phyloP scores from a whole-genome alignment of 306 rosid genomes.

The Lathyrus oleraceus region DNA sequence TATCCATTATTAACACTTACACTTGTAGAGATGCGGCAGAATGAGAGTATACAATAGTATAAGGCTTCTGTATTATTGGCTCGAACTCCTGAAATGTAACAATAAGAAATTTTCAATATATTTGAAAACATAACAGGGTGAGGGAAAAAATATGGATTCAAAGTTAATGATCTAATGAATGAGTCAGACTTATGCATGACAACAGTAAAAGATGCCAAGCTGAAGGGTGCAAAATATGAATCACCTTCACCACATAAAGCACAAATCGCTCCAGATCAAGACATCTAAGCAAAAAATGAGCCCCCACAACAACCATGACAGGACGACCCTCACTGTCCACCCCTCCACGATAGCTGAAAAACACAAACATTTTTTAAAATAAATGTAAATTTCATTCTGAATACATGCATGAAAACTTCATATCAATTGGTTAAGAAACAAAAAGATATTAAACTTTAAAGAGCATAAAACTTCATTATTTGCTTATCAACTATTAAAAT shows the following conservation, averaged over 20 bases:
- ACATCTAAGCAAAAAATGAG: slow-evolving; percentile 92
- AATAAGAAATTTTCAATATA: slow-evolving; percentile 29
- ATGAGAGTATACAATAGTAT: slow-evolving; percentile 87
- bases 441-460: slow-evolving; percentile 16
- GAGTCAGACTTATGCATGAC: slow-evolving; percentile 14
- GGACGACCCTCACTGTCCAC: slow-evolving; percentile 97
- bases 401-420: slow-evolving; percentile 14
- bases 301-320: slow-evolving; percentile 96
- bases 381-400: slow-evolving; percentile 29
- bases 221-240: slow-evolving; percentile 35
- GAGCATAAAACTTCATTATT: slow-evolving; percentile 17
- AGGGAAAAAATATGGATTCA: background rate
- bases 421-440: slow-evolving; percentile 6
- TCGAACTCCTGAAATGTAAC: slow-evolving; percentile 82
- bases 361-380: slow-evolving; percentile 13
- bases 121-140: slow-evolving; percentile 4
- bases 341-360: slow-evolving; percentile 92
- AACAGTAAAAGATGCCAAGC: slow-evolving; percentile 23
- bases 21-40: slow-evolving; percentile 94
- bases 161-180: slow-evolving; percentile 4
- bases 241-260: slow-evolving; percentile 80
- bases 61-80: slow-evolving; percentile 93
- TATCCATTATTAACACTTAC: slow-evolving; percentile 59
- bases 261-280: slow-evolving; percentile 96
- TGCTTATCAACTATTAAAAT: slow-evolving; percentile 16